A percentile compares a stretch with the other conserved stretches of the same genome.
phyloP scores from a whole-genome alignment of 2,329 filamentous ascomycete species.

The Plectosphaerella cucumerina region DNA sequence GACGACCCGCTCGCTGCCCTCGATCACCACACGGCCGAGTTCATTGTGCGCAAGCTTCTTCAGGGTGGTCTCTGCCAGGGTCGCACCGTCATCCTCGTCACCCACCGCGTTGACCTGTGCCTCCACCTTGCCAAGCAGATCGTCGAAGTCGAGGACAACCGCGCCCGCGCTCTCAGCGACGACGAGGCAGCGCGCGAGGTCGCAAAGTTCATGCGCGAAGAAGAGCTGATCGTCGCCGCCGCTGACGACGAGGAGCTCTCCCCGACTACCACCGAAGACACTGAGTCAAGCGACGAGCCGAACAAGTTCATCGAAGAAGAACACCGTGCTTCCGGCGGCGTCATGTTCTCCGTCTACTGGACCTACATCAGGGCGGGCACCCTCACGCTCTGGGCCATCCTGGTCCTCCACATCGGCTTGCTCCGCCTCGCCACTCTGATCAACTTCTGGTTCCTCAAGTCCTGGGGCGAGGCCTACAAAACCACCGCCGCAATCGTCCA shows the following conservation, averaged over 20 bases:
- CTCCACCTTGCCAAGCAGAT: slow-evolving; percentile 69
- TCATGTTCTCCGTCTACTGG: slow-evolving; percentile 75
- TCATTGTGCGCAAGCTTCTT: slow-evolving; percentile 58
- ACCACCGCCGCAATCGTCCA: not conserved
- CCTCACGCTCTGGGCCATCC: slow-evolving; percentile 65
- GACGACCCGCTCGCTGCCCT: slow-evolving; percentile 62
- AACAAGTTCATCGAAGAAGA: slow-evolving; percentile 81
- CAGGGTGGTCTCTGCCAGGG: slow-evolving; percentile 55
- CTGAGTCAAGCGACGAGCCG: slow-evolving; percentile 47
- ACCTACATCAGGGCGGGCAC: slow-evolving; percentile 80
- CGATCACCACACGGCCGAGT: slow-evolving; percentile 58
- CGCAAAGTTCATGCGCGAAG: slow-evolving; percentile 14
- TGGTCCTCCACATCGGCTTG: slow-evolving; percentile 58
- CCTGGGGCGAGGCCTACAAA: slow-evolving; percentile 75
- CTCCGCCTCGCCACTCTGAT: slow-evolving; percentile 63
- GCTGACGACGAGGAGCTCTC: slow-evolving; percentile 25
- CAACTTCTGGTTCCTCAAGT: slow-evolving; percentile 78
- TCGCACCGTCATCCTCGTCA: slow-evolving; percentile 74
- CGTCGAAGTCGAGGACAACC: slow-evolving; percentile 63
- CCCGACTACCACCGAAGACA: slow-evolving; percentile 19
- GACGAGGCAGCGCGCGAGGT: slow-evolving; percentile 33
- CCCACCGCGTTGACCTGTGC: slow-evolving; percentile 75
- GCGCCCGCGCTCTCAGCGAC: slow-evolving; percentile 43
- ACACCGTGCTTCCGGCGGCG: slow-evolving; percentile 67
- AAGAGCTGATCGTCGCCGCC: slow-evolving; percentile 16